Evolutionary conservation across 495 filamentous ascomycete genomes (phyloP).

Genomic region (Aspergillus sparsus): DNA sequence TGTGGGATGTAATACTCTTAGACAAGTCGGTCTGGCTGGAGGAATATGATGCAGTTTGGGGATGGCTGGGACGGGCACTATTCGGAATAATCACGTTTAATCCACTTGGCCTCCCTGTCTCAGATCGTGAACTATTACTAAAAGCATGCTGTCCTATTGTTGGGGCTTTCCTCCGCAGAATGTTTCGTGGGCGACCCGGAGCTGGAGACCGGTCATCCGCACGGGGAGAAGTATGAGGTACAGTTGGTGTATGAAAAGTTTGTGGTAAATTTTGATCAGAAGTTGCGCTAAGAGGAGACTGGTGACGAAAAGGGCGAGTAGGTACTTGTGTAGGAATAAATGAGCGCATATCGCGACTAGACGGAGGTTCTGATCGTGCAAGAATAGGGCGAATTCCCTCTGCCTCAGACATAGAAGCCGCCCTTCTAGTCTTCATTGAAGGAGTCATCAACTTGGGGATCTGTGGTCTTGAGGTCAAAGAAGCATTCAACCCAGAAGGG

Average conservation of each 20-base stretch:
- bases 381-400: constrained; percentile 30
- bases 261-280: constrained; percentile 21
- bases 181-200: constrained; percentile 39
- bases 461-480: constrained; percentile 29
- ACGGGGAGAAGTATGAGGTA: constrained; percentile 13
- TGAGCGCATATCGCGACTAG: constrained; percentile 30
- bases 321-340: constrained; percentile 39
- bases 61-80: constrained; percentile 13
- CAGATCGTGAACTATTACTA: constrained; percentile 19
- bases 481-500: constrained; percentile 19
- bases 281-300: constrained; percentile 13
- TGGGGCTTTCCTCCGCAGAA: constrained; percentile 45
- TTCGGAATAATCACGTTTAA: constrained; percentile 42
- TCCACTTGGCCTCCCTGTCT: constrained; percentile 27
- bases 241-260: constrained; percentile 25
- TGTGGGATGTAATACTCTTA: constrained; percentile 13
- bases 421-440: constrained; percentile 29
- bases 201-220: constrained; percentile 20
- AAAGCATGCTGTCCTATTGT: constrained; percentile 42
- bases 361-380: constrained; percentile 26
- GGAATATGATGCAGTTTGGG: constrained; percentile 13
- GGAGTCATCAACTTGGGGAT: constrained; percentile 32
- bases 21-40: constrained; percentile 13
- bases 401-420: constrained; percentile 34
- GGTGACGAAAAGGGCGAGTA: constrained; percentile 21